Base-by-base conservation (phyloP, 495 filamentous ascomycete species). In the Durotheca rogersii region DNA sequence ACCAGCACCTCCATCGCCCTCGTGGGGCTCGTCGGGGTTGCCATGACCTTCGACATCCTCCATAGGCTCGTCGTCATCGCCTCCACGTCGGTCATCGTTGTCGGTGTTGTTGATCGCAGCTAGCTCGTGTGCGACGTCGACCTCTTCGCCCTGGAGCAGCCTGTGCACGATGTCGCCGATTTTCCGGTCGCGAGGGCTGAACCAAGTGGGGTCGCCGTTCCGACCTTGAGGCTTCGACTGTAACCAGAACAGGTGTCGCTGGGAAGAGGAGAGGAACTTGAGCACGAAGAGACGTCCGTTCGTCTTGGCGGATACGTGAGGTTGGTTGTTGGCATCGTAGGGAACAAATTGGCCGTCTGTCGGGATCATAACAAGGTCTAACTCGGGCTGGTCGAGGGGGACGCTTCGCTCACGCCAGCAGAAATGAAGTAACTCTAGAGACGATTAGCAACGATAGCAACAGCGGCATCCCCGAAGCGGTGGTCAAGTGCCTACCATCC, bases 231-330 rank as follows among this genome's bases (percentile, higher is more conserved):
- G 76, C 62, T 88, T 90, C 4, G 86, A 89, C 71, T 99, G 94
- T 51, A 99, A 75, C 89, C 91, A 99, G 77, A 96, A 99, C 20
- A 97, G 78, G 66, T 97, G 81, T 41, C 90, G 83, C 69, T 89
- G 82, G 25, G 89, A 93, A 50, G 87, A 92, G n/a, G 91, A 96
- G 20, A 79, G 78, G 72, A 99, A 99, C 68, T 95, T 96, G 65
- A 99, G 80, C 42, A 88, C 83, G 67, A 90, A 96, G 62, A 99
- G 84, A 44, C 94, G 86, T 60, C 89, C 94, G 60, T 90, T 90
- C 7, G 89, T 94, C 51, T 80, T 78, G 47, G 81, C 74, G 21
- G 81, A 74, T 11, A 74, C 61, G 37, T 71, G 63, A 29, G 67
- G 64, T 6, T 80, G 71, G 37, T 66, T 60, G 21, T 73, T 67